Evolutionary conservation across 75 land plant species (phyloP), one percentile per base, ranked within the genome.

Genomic region (Pinus albicaulis): DNA sequence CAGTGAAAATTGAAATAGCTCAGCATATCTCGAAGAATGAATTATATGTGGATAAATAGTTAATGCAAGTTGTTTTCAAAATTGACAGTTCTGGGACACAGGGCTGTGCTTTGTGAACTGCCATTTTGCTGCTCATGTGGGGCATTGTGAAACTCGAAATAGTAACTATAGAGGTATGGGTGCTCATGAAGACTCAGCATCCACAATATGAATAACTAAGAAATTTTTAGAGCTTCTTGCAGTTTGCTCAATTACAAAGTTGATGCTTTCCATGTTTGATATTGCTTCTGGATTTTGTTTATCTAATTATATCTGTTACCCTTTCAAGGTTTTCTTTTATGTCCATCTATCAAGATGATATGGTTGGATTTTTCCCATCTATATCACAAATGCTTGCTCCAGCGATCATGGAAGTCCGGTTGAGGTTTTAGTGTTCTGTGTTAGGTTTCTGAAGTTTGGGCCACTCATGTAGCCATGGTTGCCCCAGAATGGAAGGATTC

Each of bases 81-180:
- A 15, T 61, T 23, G 52, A 22, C 77, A 82, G 79, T 86, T 85
- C 56, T 86, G 88, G 88, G 88, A 86, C 69, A 86, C 87, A n/a
- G 82, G 76, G 15, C 41, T 86, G 17, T 86, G 88, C 77, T 86
- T 86, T 74, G 80, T 86, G 44, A 86, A 86, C 72, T 86, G 79
- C 68, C 87, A 85, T 76, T 85, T 85, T 66, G 86, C 87, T 79
- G 87, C 87, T 70, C 87, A 85, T 56, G 86, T 52, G 41, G 87
- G 87, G 38, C 87, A 85, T 24, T 83, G 86, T 79, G 81, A 85
- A 41, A 71, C 78, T 41, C 85, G 87, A 38, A 85, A 52, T 22
- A 72, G 74, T 52, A 55, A 72, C 34, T 72, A 72, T 72, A 72
- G 74, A 72, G 74, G 74, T 72, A 72, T 22, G 57, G 11, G 14